These are phyloP conservation scores for Jacaranda mimosifolia DNA, from an alignment of 257 asterid genomes.

Conservation along the genomic window DNA sequence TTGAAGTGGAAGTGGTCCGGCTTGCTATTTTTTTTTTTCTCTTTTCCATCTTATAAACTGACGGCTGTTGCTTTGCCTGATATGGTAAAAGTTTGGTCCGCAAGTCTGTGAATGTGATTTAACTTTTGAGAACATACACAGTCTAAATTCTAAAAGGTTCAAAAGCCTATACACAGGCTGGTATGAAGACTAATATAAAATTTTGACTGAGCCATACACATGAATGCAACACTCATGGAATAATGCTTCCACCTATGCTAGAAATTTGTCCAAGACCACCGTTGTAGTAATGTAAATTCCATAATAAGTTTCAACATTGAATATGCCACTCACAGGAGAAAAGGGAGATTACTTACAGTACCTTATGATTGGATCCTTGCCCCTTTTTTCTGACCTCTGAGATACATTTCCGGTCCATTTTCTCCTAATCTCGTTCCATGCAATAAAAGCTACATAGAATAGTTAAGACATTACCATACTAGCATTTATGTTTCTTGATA, in stretches of 20 bases:
- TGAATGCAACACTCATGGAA: not conserved
- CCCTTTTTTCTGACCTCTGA: constrained; percentile 52
- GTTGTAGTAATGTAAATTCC: not conserved
- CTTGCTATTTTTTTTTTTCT: no score
- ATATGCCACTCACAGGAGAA: not conserved
- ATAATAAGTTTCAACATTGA: not conserved
- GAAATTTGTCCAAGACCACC: not conserved
- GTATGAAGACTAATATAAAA: not conserved
- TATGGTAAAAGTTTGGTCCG: no score
- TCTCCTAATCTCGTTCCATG: constrained; percentile 83
- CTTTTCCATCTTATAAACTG: no score
- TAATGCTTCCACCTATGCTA: not conserved
- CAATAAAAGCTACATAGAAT: constrained; percentile 72
- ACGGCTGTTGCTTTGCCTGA: no score
- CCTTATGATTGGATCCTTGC: constrained; percentile 92
- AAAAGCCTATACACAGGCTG: not conserved
- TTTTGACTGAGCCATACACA: not conserved
- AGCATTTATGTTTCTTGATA: constrained; percentile 6
- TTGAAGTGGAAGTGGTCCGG: no score
- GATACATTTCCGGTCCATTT: constrained; percentile 78
- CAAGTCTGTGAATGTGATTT: no score
- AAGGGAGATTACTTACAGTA: constrained; percentile 35
- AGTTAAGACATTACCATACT: constrained; percentile 27
- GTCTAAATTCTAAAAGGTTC: not conserved
- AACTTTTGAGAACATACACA: no score